These are phyloP conservation scores for Coprinopsis marcescibilis DNA, from an alignment of 768 basidiomycete genomes.

Conservation along the genomic window DNA sequence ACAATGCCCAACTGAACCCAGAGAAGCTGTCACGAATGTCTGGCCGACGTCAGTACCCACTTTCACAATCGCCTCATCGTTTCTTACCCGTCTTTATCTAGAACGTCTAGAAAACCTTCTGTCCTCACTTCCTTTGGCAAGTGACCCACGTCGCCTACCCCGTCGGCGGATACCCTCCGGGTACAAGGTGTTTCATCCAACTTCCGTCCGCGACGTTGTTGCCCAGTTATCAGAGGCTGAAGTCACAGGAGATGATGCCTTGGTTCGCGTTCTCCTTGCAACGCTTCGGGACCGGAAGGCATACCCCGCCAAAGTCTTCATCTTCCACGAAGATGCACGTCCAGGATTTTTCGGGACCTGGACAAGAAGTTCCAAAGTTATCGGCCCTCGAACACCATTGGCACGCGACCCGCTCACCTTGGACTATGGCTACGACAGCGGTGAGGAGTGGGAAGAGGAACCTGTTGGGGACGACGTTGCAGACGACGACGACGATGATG, in stretches of 20 bases:
- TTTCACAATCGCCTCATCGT: neutral
- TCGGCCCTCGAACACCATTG: slow-evolving; percentile 83
- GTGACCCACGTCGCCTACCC: slow-evolving; percentile 15
- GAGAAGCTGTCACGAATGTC: slow-evolving; percentile 29
- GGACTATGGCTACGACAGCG: slow-evolving; percentile 93
- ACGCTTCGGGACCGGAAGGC: slow-evolving; percentile 54
- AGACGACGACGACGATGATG: slow-evolving; percentile 63
- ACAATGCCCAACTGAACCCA: slow-evolving; percentile 11
- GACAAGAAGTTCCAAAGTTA: slow-evolving; percentile 71
- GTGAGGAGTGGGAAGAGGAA: slow-evolving; percentile 94
- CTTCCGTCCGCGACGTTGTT: slow-evolving; percentile 44
- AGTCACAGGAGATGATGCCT: slow-evolving; percentile 61
- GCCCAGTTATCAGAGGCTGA: slow-evolving; percentile 71
- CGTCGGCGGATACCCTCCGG: slow-evolving; percentile 17
- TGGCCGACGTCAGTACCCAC: slow-evolving; percentile 33
- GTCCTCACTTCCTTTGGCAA: slow-evolving; percentile 25
- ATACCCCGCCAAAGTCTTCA: slow-evolving; percentile 75
- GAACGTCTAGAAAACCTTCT: slow-evolving; percentile 36
- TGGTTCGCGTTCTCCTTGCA: slow-evolving; percentile 59
- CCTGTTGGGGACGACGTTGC: slow-evolving; percentile 76
- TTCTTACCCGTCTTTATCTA: slow-evolving; percentile 13
- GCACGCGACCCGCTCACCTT: slow-evolving; percentile 67
- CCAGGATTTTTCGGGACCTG: slow-evolving; percentile 96
- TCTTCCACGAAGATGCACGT: slow-evolving; percentile 78
- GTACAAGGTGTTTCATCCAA: slow-evolving; percentile 31